These are phyloP conservation scores for Tulasnella sp. DNA, from an alignment of 768 basidiomycete genomes.

Conservation along the genomic window DNA sequence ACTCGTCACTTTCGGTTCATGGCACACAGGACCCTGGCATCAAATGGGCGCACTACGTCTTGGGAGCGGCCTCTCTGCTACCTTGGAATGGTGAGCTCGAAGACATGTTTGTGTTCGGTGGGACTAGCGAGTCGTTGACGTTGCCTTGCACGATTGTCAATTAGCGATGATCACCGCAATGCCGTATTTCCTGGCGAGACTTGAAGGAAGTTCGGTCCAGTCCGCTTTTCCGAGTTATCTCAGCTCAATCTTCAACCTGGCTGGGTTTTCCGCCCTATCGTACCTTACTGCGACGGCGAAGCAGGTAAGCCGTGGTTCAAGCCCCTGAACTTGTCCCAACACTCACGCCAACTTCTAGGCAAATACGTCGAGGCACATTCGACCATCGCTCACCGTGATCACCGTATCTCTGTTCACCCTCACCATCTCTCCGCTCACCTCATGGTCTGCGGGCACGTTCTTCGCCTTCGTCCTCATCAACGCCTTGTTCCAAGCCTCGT, in stretches of 20 bases:
- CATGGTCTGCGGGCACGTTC: slow-evolving; percentile 42
- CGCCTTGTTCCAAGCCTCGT: slow-evolving; percentile 44
- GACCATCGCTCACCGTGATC: slow-evolving; percentile 42
- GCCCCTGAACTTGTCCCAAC: background rate
- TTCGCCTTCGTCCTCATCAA: slow-evolving; percentile 54
- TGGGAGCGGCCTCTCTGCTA: slow-evolving; percentile 70
- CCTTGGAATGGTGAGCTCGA: slow-evolving; percentile 74
- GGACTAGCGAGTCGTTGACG: background rate
- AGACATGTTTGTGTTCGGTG: background rate
- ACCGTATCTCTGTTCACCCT: slow-evolving; percentile 48
- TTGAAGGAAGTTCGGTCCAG: slow-evolving; percentile 46
- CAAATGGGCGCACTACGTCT: slow-evolving; percentile 51
- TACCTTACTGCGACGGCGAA: slow-evolving; percentile 62
- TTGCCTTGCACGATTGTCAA: slow-evolving; percentile 5
- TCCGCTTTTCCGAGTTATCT: slow-evolving; percentile 56
- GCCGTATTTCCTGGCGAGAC: slow-evolving; percentile 64
- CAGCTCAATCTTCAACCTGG: slow-evolving; percentile 45
- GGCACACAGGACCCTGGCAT: background rate
- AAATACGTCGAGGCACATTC: slow-evolving; percentile 37
- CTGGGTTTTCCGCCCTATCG: slow-evolving; percentile 59
- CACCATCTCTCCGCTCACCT: slow-evolving; percentile 53
- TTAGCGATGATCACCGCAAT: slow-evolving; percentile 77
- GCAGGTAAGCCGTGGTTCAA: slow-evolving; percentile 34
- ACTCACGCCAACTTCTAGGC: slow-evolving; percentile 30
- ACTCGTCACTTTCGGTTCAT: background rate